These are phyloP conservation scores for Xylaria grammica DNA, from an alignment of 495 filamentous ascomycete genomes.

Conservation along the genomic window DNA sequence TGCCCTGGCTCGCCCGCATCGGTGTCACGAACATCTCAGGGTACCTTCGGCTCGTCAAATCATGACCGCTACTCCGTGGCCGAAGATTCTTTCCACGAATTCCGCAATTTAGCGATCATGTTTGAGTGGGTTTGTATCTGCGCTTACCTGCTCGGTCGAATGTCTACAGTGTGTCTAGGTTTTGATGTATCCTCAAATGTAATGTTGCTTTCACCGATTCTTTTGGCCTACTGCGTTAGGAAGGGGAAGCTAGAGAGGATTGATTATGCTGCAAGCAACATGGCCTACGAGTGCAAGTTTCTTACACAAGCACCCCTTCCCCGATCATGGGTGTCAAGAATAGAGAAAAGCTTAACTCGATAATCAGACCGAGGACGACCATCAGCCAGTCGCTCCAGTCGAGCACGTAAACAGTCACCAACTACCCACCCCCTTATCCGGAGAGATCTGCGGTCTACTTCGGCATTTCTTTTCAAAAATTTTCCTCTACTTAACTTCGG, in stretches of 20 bases:
- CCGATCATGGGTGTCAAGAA: neutral
- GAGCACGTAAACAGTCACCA: conserved; percentile 28
- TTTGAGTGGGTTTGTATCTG: neutral
- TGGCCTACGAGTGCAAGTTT: neutral
- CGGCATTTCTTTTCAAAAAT: conserved; percentile 33
- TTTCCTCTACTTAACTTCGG: conserved; percentile 34
- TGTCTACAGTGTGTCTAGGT: neutral
- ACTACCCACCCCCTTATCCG: conserved; percentile 22
- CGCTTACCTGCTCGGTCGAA: neutral
- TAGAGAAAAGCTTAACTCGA: conserved; percentile 1
- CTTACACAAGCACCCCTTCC: neutral
- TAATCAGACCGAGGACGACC: neutral
- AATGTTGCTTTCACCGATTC: neutral
- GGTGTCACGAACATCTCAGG: neutral
- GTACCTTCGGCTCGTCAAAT: neutral
- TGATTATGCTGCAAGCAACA: neutral
- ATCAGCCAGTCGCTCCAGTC: neutral
- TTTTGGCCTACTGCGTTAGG: neutral
- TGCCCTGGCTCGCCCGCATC: neutral
- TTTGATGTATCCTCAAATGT: neutral
- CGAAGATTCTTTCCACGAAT: neutral
- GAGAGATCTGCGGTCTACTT: conserved; percentile 36
- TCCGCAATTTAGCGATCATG: neutral
- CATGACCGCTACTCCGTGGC: neutral
- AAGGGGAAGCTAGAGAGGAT: neutral